Percentiles rank a stretch among this genome's conserved stretches.
phyloP scores from a whole-genome alignment of 2,329 filamentous ascomycete species.

The Aspergillus sp. region DNA sequence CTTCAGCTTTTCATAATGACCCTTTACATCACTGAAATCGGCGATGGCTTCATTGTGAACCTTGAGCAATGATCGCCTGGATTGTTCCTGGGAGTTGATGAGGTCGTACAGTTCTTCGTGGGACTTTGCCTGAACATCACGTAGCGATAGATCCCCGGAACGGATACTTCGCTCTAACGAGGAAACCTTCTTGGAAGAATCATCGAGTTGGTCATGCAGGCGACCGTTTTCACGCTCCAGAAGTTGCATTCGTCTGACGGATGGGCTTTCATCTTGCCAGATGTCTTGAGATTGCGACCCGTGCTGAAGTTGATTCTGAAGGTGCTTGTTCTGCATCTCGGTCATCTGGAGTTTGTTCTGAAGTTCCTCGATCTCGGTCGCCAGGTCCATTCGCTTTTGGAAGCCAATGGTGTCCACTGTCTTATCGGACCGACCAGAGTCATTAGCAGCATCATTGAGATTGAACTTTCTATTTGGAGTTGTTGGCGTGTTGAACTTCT shows the following conservation, averaged over 20 bases:
- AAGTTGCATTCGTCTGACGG: conserved; percentile 76
- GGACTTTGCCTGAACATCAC: conserved; percentile 87
- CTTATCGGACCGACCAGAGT: conserved; percentile 78
- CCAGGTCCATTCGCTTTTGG: conserved; percentile 86
- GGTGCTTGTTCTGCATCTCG: conserved; percentile 91
- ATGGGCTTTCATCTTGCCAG: conserved; percentile 71
- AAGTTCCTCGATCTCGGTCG: conserved; percentile 82
- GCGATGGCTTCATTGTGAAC: conserved; percentile 80
- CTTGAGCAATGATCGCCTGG: conserved; percentile 73
- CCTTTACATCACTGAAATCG: conserved; percentile 81
- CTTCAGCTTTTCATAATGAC: conserved; percentile 79
- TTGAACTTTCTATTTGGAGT: conserved; percentile 72
- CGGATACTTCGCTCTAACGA: conserved; percentile 80
- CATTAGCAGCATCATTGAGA: conserved; percentile 59
- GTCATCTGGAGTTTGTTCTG: conserved; percentile 92
- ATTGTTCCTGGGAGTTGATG: conserved; percentile 88
- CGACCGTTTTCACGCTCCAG: conserved; percentile 88
- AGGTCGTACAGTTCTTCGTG: conserved; percentile 92
- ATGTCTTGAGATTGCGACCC: conserved; percentile 57
- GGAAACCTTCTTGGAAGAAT: conserved; percentile 88
- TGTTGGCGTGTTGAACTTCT: conserved; percentile 67
- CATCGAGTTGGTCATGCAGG: conserved; percentile 89
- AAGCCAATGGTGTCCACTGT: conserved; percentile 79
- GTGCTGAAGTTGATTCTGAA: conserved; percentile 80
- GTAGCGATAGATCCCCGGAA: conserved; percentile 79